Conservation (phyloP, 345 rosid genomes). For the Lepidium didymum region DNA sequence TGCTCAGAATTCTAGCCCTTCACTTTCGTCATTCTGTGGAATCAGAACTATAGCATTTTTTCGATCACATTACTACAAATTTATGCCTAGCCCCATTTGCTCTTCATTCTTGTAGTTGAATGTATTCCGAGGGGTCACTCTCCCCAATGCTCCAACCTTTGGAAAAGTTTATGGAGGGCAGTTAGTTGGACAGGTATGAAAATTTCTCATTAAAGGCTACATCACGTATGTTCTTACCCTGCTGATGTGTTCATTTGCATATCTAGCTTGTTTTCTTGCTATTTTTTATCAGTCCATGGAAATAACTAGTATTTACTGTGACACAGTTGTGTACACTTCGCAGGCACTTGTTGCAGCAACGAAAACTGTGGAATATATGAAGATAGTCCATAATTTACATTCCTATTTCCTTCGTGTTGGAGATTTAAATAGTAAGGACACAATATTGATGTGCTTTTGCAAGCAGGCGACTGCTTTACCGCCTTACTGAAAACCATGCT, state of each 20-base stretch:
- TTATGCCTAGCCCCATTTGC: background rate
- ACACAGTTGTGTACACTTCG: slow-evolving; percentile 13
- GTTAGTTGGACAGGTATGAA: slow-evolving; percentile 75
- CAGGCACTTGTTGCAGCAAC: slow-evolving; percentile 95
- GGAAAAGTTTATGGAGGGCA: slow-evolving; percentile 96
- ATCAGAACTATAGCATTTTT: background rate
- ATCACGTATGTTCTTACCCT: no score
- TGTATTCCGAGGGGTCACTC: slow-evolving; percentile 72
- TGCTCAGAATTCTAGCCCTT: background rate
- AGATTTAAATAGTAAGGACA: slow-evolving; percentile 64
- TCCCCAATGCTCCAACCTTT: slow-evolving; percentile 74
- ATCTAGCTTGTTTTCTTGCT: background rate
- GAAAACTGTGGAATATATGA: slow-evolving; percentile 73
- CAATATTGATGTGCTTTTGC: background rate
- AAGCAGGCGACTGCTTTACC: background rate
- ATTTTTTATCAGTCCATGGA: background rate
- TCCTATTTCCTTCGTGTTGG: slow-evolving; percentile 84
- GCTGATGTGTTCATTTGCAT: background rate
- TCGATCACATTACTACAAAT: background rate
- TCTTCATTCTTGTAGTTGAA: slow-evolving; percentile 51
- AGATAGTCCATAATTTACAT: slow-evolving; percentile 81
- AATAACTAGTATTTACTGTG: slow-evolving; percentile 1
- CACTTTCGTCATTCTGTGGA: background rate
- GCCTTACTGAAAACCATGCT: background rate
- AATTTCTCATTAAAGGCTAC: background rate